Conservation (phyloP, 2,329 filamentous ascomycete species). For the Podosphaera xanthii region DNA sequence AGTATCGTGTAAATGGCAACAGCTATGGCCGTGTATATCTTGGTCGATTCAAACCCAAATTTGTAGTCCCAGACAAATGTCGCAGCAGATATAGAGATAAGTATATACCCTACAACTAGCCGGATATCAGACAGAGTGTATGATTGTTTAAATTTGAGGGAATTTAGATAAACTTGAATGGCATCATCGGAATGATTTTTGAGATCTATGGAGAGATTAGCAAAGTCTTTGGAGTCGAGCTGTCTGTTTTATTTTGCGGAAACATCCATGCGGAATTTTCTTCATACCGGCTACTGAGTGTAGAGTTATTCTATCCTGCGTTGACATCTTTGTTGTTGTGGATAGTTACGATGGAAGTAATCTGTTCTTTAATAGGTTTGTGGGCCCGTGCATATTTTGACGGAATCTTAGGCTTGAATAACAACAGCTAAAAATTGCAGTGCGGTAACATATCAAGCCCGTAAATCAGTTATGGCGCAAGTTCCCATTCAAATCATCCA, state of each 20-base stretch:
- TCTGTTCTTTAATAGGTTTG: not conserved
- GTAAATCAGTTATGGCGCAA: slow-evolving; percentile 45
- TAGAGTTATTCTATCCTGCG: slow-evolving; percentile 14
- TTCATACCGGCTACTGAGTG: slow-evolving; percentile 14
- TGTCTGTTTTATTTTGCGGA: not conserved
- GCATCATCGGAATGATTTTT: slow-evolving; percentile 95
- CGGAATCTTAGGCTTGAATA: no score
- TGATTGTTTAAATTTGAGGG: slow-evolving; percentile 62
- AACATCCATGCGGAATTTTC: no score
- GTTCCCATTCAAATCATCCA: slow-evolving; percentile 84
- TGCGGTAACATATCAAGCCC: not conserved
- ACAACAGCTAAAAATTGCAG: no score
- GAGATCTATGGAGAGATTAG: slow-evolving; percentile 37
- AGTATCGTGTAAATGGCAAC: slow-evolving; percentile 60
- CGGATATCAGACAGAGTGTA: slow-evolving; percentile 65
- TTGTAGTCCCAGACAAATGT: slow-evolving; percentile 87
- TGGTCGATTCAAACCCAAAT: slow-evolving; percentile 70
- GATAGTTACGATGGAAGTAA: slow-evolving; percentile 1
- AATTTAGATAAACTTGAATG: slow-evolving; percentile 78
- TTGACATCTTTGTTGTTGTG: slow-evolving; percentile 11
- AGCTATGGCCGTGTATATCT: slow-evolving; percentile 56
- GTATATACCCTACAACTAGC: slow-evolving; percentile 59
- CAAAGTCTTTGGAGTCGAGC: not conserved
- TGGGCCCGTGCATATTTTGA: not conserved
- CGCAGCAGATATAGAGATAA: slow-evolving; percentile 56